Evolutionary conservation across 2,329 filamentous ascomycete species (phyloP).

Genomic region (Fusarium sp.): DNA sequence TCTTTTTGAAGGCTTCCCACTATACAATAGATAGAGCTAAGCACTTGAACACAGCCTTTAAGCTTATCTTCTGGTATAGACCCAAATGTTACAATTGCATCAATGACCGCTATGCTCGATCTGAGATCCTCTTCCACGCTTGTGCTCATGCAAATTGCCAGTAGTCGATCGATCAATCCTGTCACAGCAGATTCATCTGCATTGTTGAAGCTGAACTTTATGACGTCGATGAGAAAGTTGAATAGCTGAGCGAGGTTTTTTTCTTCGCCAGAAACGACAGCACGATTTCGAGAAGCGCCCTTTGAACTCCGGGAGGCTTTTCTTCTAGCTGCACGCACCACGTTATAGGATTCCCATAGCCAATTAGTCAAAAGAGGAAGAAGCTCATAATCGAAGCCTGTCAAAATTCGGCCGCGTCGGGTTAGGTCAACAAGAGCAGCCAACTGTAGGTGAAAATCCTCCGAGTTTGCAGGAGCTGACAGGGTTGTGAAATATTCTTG

Average conservation of each 20-base stretch:
- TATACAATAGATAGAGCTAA: slow-evolving; percentile 76
- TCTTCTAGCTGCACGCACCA: slow-evolving; percentile 61
- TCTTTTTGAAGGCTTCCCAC: slow-evolving; percentile 67
- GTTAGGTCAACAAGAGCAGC: slow-evolving; percentile 68
- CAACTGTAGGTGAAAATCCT: slow-evolving; percentile 74
- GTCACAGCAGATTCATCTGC: slow-evolving; percentile 69
- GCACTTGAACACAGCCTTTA: slow-evolving; percentile 71
- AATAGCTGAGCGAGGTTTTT: slow-evolving; percentile 71
- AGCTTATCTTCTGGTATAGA: slow-evolving; percentile 71
- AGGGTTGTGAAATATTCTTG: slow-evolving; percentile 71
- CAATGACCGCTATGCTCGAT: slow-evolving; percentile 72
- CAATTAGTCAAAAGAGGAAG: slow-evolving; percentile 69
- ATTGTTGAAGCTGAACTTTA: slow-evolving; percentile 79
- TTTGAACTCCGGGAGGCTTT: slow-evolving; percentile 50
- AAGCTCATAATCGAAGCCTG: slow-evolving; percentile 73
- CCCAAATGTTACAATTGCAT: slow-evolving; percentile 76
- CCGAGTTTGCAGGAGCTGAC: slow-evolving; percentile 61
- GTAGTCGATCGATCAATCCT: slow-evolving; percentile 67
- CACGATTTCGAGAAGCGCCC: slow-evolving; percentile 47
- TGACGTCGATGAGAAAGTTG: slow-evolving; percentile 69
- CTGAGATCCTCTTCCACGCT: slow-evolving; percentile 70
- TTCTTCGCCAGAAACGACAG: slow-evolving; percentile 60
- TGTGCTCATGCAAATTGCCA: slow-evolving; percentile 74
- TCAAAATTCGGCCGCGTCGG: slow-evolving; percentile 66
- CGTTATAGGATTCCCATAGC: slow-evolving; percentile 64